phyloP scores from a whole-genome alignment of 352 stramenopile species.

The Globisporangium viniferum region DNA sequence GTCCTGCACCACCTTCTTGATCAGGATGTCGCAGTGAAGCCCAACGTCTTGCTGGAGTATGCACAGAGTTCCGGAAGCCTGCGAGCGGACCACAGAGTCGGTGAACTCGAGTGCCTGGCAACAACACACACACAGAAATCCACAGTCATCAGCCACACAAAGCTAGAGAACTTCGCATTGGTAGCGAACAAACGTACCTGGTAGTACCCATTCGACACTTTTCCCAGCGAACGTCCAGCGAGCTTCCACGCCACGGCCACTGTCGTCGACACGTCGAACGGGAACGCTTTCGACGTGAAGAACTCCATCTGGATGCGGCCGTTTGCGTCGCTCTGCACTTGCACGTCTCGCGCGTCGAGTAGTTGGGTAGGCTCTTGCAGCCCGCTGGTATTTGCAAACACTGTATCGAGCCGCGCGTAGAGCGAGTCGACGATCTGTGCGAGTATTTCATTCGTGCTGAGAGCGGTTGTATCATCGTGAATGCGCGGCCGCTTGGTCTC shows the following conservation, averaged over 20 bases:
- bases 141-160: background rate
- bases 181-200: background rate
- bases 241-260: conserved; percentile 16
- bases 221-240: conserved; percentile 6
- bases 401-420: conserved; percentile 15
- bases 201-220: conserved; percentile 15
- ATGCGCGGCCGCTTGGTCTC: conserved; percentile 1
- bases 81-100: background rate
- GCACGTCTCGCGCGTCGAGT: conserved; percentile 15
- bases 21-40: background rate
- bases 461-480: conserved; percentile 1
- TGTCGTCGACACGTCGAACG: conserved; percentile 16
- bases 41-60: background rate
- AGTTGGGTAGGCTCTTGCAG: background rate
- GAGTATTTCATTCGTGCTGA: conserved; percentile 10
- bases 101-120: background rate
- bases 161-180: background rate
- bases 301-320: conserved; percentile 21
- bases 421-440: conserved; percentile 11
- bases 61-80: background rate
- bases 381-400: conserved; percentile 16
- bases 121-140: background rate
- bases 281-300: conserved; percentile 20
- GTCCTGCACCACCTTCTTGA: background rate
- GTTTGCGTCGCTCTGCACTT: conserved; percentile 16